Evolutionary conservation across 345 rosid genomes (phyloP).

Genomic region (Rhodamnia argentea): DNA sequence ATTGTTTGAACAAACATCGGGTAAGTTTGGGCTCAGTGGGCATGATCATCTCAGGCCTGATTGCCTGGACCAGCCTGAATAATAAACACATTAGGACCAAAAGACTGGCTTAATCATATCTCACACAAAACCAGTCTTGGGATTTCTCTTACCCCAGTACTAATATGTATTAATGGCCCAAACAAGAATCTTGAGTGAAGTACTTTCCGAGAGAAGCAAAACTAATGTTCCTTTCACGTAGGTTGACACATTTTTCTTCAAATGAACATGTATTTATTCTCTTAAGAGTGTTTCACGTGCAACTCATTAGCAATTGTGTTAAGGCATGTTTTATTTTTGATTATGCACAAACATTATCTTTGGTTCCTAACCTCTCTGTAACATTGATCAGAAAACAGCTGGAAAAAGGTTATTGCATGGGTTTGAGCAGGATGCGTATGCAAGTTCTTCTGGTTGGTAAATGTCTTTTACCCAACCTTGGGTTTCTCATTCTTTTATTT

Average conservation of each 20-base stretch:
- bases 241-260: not conserved
- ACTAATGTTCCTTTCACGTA: not conserved
- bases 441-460: conserved; percentile 48
- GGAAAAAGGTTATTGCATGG: conserved; percentile 36
- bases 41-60: not conserved
- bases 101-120: not conserved
- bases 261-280: not conserved
- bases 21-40: not conserved
- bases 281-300: not conserved
- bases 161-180: not conserved
- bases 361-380: not conserved
- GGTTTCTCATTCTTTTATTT: not conserved
- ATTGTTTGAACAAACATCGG: not conserved
- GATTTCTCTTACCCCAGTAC: not conserved
- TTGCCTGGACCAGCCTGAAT: not conserved
- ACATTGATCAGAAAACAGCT: conserved; percentile 21
- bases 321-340: not conserved
- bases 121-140: not conserved
- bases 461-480: not conserved
- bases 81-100: not conserved
- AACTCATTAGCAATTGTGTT: not conserved
- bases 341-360: not conserved
- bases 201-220: not conserved
- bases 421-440: conserved; percentile 39
- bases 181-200: not conserved